Base-by-base conservation (phyloP, 306 rosid species). In the Cajanus cajan region DNA sequence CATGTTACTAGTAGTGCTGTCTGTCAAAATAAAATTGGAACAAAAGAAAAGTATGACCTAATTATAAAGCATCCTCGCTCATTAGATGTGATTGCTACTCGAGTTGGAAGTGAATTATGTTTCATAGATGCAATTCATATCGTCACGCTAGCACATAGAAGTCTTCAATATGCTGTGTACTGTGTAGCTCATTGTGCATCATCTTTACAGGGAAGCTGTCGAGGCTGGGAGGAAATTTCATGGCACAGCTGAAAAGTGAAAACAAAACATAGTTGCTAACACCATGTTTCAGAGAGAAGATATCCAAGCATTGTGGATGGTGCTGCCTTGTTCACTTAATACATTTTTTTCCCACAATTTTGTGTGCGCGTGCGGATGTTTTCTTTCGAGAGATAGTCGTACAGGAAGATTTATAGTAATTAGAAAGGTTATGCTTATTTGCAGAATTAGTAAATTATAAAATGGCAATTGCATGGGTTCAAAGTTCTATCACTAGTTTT, bases 181-280 rank as follows among this genome's bases (percentile, higher is more conserved):
- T 50, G 24, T 16, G 59, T 69, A 15, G 65, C 82, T 81, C 9
- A 83, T 14, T 19, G 25, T 68, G 41, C 44, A 28, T 70, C 65
- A 77, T 43, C 31, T 81, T 73, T 81, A 76, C 91, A 93, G 98
- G 85, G 98, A 96, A 89, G 99, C 99, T 67, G 96, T 91, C 13
- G 99, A 93, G 78, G 90, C 96, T 11, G 99, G 98, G 77, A 86
- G 93, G 81, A 89, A 89, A 81, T 91, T 91, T 85, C 98, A 96
- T 64, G 91, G 87, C 34, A 81, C 81, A 0, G 78, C 84, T 59
- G 79, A 90, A 76, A 80, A 82, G 83, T 59, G 79, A 90, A 76
- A 80, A 82, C 31, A 83, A 79, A 8, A 72, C 88, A 8, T 86
- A 90, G 79, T 68, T 48, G 9, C 69, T 40, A 65, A 52, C 55